Percentiles rank a stretch among this genome's conserved stretches.
These are phyloP conservation scores for Lolium perenne DNA, from an alignment of 176 grass and related monocot species.

Conservation along the genomic window DNA sequence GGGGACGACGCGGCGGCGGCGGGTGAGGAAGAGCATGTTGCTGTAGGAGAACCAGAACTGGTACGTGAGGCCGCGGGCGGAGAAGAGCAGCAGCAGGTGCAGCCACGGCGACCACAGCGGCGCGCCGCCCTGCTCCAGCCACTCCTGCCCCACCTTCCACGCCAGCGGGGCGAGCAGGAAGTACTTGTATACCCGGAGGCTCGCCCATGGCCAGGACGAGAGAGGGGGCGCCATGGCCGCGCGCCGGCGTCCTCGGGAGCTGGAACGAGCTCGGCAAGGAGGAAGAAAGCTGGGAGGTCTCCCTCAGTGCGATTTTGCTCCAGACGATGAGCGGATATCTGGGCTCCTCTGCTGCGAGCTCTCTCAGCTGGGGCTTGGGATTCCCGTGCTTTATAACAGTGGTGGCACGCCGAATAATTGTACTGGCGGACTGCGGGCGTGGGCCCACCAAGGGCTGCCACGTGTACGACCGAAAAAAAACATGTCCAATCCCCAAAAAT, in stretches of 20 bases:
- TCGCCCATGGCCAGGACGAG: slow-evolving; percentile 87
- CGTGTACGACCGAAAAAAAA: background rate
- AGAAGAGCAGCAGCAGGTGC: slow-evolving; percentile 65
- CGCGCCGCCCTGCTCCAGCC: slow-evolving; percentile 46
- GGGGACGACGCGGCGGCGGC: slow-evolving; percentile 70
- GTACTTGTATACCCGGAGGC: slow-evolving; percentile 86
- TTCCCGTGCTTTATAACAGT: slow-evolving; percentile 27
- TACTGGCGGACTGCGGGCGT: background rate
- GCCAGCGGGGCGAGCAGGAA: slow-evolving; percentile 61
- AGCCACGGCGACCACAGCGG: slow-evolving; percentile 57
- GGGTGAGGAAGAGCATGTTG: slow-evolving; percentile 90
- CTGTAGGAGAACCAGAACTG: slow-evolving; percentile 77
- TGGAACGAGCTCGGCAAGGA: background rate
- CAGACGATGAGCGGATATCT: background rate
- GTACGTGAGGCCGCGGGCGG: slow-evolving; percentile 56
- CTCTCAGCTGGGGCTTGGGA: background rate
- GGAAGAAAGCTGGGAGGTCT: slow-evolving; percentile 6
- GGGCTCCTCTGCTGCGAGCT: background rate
- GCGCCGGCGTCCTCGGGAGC: background rate
- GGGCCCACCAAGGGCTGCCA: slow-evolving; percentile 2
- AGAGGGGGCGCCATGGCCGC: slow-evolving; percentile 58
- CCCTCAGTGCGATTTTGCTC: background rate
- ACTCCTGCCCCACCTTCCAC: slow-evolving; percentile 59
- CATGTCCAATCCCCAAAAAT: background rate
- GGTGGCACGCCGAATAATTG: background rate